These are phyloP conservation scores for Raddia distichophylla DNA, from an alignment of 176 grass and related monocot genomes.

Conservation along the genomic window DNA sequence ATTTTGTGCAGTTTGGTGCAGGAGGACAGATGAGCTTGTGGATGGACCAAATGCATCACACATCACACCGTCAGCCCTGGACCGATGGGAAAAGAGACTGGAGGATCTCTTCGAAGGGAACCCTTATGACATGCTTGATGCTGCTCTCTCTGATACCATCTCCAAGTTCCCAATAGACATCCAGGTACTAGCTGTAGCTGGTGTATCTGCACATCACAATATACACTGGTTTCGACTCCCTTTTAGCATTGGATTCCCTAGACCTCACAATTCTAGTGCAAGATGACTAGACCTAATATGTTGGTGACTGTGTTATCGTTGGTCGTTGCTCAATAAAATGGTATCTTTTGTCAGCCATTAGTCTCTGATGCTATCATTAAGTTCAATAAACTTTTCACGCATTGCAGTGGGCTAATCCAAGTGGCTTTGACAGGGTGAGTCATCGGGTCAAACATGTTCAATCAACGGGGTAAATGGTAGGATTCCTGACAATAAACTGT, in stretches of 20 bases:
- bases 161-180: slow-evolving; percentile 85
- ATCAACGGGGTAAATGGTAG: neutral
- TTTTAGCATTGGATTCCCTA: neutral
- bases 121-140: slow-evolving; percentile 97
- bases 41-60: slow-evolving; percentile 92
- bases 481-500: neutral
- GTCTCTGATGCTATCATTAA: slow-evolving; percentile 11
- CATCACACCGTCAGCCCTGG: slow-evolving; percentile 85
- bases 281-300: slow-evolving; percentile 25
- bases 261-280: slow-evolving; percentile 19
- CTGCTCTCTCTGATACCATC: slow-evolving; percentile 82
- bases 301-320: neutral
- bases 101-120: slow-evolving; percentile 79
- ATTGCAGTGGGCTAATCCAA: neutral
- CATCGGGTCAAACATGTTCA: slow-evolving; percentile 2
- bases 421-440: neutral
- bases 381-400: slow-evolving; percentile 6
- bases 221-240: neutral
- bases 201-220: too few relatives aligned
- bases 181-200: slow-evolving; percentile 50
- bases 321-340: neutral
- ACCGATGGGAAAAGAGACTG: slow-evolving; percentile 83
- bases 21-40: slow-evolving; percentile 94
- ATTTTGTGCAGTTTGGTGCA: slow-evolving; percentile 79
- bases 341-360: slow-evolving; percentile 18